These are phyloP conservation scores for Lecanicillium sp. DNA, from an alignment of 2,329 filamentous ascomycete species.

Conservation along the genomic window DNA sequence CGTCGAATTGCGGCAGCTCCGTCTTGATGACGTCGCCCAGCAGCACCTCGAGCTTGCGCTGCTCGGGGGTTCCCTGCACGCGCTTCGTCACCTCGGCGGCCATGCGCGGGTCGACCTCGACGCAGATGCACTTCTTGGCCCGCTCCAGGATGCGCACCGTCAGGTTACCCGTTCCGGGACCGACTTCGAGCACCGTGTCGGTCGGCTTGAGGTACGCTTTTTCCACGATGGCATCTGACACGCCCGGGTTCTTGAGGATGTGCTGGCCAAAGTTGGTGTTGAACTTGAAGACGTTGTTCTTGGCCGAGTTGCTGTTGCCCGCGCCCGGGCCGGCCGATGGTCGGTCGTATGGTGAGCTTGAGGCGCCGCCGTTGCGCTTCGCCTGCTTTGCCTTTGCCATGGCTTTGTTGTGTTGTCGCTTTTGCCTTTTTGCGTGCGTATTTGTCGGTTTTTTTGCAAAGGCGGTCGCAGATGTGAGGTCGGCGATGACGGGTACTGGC, in stretches of 20 bases:
- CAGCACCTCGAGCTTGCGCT: slow-evolving; percentile 78
- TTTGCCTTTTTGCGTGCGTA: too few relatives aligned
- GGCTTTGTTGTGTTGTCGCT: background rate
- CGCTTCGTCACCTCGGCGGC: slow-evolving; percentile 90
- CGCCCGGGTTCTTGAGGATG: slow-evolving; percentile 86
- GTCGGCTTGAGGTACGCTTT: slow-evolving; percentile 89
- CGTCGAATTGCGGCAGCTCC: slow-evolving; percentile 67
- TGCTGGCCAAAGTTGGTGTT: slow-evolving; percentile 83
- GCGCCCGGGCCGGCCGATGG: slow-evolving; percentile 16
- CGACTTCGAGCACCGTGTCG: slow-evolving; percentile 85
- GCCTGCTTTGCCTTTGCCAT: slow-evolving; percentile 48
- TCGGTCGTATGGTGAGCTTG: slow-evolving; percentile 35
- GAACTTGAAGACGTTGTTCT: slow-evolving; percentile 94
- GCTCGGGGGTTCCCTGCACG: slow-evolving; percentile 80
- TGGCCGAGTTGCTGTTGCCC: slow-evolving; percentile 20
- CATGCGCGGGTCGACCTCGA: slow-evolving; percentile 95
- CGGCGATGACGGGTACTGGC: slow-evolving; percentile 7
- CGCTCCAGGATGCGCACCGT: slow-evolving; percentile 85
- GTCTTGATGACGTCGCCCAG: slow-evolving; percentile 86
- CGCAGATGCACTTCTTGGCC: slow-evolving; percentile 72
- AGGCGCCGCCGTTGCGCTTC: slow-evolving; percentile 42
- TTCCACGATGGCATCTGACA: slow-evolving; percentile 60
- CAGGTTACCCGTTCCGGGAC: slow-evolving; percentile 81
- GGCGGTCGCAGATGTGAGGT: background rate
- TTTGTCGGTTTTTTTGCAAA: too few relatives aligned